phyloP scores from a whole-genome alignment of 441 rosid genomes.

The Omphalea diandra region DNA sequence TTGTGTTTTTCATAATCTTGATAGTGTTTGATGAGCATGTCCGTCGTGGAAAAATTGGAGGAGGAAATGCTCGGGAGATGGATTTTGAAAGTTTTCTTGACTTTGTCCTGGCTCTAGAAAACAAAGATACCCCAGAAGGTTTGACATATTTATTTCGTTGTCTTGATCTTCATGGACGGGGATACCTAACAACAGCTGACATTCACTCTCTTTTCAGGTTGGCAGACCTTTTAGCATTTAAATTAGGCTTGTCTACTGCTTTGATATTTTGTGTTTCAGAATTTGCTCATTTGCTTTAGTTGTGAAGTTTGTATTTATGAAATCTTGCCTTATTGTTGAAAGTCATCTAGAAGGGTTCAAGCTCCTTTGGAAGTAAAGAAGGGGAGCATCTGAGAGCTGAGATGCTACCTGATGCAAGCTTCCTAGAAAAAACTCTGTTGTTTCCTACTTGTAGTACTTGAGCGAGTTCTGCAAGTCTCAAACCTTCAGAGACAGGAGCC shows the following conservation, averaged over 20 bases:
- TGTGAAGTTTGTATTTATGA: neutral
- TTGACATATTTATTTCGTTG: conserved; percentile 90
- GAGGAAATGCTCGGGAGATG: conserved; percentile 86
- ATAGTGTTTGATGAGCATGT: conserved; percentile 95
- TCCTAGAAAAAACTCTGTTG: conserved; percentile 74
- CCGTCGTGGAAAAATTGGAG: conserved; percentile 68
- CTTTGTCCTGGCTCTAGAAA: conserved; percentile 93
- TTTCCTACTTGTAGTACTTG: conserved; percentile 80
- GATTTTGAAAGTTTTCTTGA: conserved; percentile 94
- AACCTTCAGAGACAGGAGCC: conserved; percentile 60
- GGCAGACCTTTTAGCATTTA: conserved; percentile 9
- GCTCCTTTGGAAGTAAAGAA: conserved; percentile 79
- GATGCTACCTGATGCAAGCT: conserved; percentile 94
- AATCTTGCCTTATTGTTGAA: neutral
- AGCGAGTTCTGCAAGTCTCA: conserved; percentile 76
- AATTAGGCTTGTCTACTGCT: too few species aligned
- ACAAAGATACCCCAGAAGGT: conserved; percentile 96
- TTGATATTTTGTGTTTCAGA: conserved; percentile 1
- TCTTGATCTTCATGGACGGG: conserved; percentile 87
- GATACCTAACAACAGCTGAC: conserved; percentile 91
- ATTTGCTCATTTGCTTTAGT: neutral
- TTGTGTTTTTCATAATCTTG: conserved; percentile 20
- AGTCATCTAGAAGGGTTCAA: conserved; percentile 8
- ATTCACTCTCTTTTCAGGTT: conserved; percentile 98
- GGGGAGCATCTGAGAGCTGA: conserved; percentile 74